Percentiles rank a stretch among this genome's conserved stretches.
Conservation (phyloP, 352 stramenopile species). For the Globisporangium camurandrum region DNA sequence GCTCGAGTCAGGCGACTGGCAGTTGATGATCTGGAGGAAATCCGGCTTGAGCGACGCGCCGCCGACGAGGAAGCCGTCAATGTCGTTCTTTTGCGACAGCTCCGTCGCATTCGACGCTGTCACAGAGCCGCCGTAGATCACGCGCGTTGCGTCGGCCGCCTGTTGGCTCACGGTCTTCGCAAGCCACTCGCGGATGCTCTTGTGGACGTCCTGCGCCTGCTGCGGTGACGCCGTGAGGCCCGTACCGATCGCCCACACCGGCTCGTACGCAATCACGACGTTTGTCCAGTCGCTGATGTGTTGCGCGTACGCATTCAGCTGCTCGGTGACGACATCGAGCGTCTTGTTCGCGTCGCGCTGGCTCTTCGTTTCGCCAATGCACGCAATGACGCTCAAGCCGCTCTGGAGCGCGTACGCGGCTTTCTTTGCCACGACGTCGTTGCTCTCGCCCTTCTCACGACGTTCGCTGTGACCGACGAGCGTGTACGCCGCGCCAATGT, state of each 20-base stretch:
- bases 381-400: constrained; percentile 94
- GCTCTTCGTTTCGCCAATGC: constrained; percentile 95
- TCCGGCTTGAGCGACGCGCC: constrained; percentile 95
- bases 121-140: constrained; percentile 97
- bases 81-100: constrained; percentile 93
- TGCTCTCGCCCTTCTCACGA: constrained; percentile 90
- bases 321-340: constrained; percentile 90
- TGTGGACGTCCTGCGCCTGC: constrained; percentile 97
- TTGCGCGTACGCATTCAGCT: constrained; percentile 89
- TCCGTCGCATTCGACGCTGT: constrained; percentile 89
- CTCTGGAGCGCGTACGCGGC: constrained; percentile 89
- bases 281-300: constrained; percentile 91
- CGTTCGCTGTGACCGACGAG: constrained; percentile 97
- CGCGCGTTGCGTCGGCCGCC: constrained; percentile 89
- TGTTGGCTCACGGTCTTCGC: constrained; percentile 87
- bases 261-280: constrained; percentile 96
- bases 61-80: constrained; percentile 98
- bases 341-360: constrained; percentile 90
- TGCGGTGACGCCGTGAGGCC: constrained; percentile 96
- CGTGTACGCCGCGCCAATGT: constrained; percentile 92
- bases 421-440: constrained; percentile 91
- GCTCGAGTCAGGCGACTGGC: constrained; percentile 45
- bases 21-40: constrained; percentile 97
- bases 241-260: constrained; percentile 97
- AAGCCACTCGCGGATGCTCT: constrained; percentile 92